These are phyloP conservation scores for Geotrichum cucujoidarum DNA, from an alignment of 1,139 yeast species.

Conservation along the genomic window DNA sequence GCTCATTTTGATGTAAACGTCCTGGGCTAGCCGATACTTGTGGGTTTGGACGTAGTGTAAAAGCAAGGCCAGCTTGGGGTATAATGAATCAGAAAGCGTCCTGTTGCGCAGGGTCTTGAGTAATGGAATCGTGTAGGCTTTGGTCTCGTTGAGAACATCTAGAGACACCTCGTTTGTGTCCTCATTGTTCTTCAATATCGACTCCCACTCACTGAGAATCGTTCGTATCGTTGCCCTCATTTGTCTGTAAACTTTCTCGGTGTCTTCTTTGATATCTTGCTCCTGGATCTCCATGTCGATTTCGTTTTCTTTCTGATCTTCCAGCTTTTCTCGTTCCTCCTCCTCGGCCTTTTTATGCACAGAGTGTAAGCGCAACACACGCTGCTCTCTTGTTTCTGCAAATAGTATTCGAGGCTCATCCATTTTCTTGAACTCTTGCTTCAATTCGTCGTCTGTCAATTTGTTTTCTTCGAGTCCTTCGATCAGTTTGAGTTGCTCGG, in stretches of 20 bases:
- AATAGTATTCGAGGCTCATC: constrained; percentile 42
- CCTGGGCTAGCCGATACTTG: constrained; percentile 55
- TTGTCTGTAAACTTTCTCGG: constrained; percentile 40
- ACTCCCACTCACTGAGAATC: constrained; percentile 48
- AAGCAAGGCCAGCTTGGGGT: constrained; percentile 57
- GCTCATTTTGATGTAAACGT: constrained; percentile 68
- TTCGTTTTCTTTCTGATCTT: constrained; percentile 20
- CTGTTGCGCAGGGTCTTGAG: constrained; percentile 53
- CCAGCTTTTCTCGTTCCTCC: constrained; percentile 29
- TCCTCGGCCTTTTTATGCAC: constrained; percentile 22
- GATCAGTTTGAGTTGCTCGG: constrained; percentile 17
- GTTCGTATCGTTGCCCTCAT: constrained; percentile 47
- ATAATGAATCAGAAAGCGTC: constrained; percentile 43
- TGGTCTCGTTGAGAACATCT: constrained; percentile 48
- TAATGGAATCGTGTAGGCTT: constrained; percentile 55
- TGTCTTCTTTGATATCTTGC: constrained; percentile 39
- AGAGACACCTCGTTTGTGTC: constrained; percentile 24
- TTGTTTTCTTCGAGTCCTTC: constrained; percentile 20
- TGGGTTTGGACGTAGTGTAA: constrained; percentile 53
- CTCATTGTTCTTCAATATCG: constrained; percentile 20
- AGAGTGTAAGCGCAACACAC: constrained; percentile 25
- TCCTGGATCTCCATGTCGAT: constrained; percentile 27
- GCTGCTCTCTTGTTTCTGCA: constrained; percentile 43
- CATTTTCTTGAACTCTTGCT: constrained; percentile 41
- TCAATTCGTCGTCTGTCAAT: constrained; percentile 47